Evolutionary conservation across 139 green algal species (phyloP).

Genomic region (Chlamydomonas eustigma): DNA sequence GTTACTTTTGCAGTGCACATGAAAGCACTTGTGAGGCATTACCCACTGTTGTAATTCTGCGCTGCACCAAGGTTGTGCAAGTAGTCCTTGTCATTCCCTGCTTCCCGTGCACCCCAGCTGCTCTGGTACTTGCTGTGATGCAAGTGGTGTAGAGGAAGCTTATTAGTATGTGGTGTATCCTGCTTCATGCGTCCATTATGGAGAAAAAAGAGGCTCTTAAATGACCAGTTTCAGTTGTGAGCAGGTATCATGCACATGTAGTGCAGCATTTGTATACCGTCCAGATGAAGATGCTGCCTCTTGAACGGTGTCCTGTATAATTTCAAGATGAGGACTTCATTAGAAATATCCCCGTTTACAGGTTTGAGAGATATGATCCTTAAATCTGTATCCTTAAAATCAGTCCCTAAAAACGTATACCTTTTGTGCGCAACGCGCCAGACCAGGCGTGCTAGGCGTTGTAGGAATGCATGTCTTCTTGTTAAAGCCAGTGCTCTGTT

Average conservation of each 20-base stretch:
- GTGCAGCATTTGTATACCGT: too few species aligned
- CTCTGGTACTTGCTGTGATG: background rate
- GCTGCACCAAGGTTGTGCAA: slow-evolving; percentile 39
- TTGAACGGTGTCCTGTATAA: too few species aligned
- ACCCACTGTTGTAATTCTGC: slow-evolving; percentile 58
- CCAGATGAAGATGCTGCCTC: too few species aligned
- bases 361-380: too few species aligned
- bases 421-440: too few species aligned
- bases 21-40: background rate
- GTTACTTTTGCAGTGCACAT: background rate
- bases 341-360: too few species aligned
- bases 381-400: too few species aligned
- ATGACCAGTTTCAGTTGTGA: background rate
- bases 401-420: too few species aligned
- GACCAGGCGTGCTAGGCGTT: too few species aligned
- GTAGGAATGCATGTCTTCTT: too few species aligned
- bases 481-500: too few species aligned
- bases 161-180: background rate
- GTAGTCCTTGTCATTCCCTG: slow-evolving; percentile 34
- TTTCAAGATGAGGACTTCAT: too few species aligned
- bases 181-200: background rate
- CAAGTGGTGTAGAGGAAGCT: background rate
- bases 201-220: background rate
- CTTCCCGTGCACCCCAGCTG: slow-evolving; percentile 23
- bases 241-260: background rate